Conservation (phyloP, 176 grass and related monocot species). For the Puccinellia tenuiflora region DNA sequence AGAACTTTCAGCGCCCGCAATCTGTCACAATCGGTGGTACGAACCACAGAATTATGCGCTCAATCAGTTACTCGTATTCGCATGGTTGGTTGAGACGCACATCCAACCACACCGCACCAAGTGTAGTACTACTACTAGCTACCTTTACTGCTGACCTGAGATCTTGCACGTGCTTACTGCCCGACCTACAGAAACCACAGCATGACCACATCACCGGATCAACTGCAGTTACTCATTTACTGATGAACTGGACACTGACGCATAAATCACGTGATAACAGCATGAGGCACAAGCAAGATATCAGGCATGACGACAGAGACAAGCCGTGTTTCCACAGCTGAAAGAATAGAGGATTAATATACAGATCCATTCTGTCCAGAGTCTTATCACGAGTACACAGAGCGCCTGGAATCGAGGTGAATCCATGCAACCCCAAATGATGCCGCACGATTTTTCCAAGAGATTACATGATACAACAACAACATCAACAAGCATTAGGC, state of each 20-base stretch:
- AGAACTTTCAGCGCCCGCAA: slow-evolving; percentile 33
- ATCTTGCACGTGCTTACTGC: neutral
- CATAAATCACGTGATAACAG: neutral
- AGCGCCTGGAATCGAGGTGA: slow-evolving; percentile 22
- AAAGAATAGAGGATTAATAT: slow-evolving; percentile 54
- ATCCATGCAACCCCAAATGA: slow-evolving; percentile 11
- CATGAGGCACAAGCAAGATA: neutral
- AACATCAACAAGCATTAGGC: slow-evolving; percentile 24
- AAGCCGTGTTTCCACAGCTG: neutral
- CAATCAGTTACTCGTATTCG: neutral
- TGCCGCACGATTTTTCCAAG: neutral
- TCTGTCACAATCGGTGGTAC: neutral
- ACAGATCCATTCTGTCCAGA: slow-evolving; percentile 18
- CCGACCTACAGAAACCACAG: neutral
- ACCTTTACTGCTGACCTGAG: neutral
- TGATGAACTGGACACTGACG: too few species aligned
- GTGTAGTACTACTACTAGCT: too few species aligned
- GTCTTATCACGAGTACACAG: slow-evolving; percentile 14
- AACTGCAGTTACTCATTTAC: too few species aligned
- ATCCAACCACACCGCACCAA: neutral
- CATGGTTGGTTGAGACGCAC: neutral
- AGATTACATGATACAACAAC: slow-evolving; percentile 30
- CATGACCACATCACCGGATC: neutral
- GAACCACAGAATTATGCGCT: slow-evolving; percentile 3
- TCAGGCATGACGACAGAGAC: neutral